Base-by-base conservation (phyloP, 2,329 filamentous ascomycete species). In the Hypomyces rosellus region DNA sequence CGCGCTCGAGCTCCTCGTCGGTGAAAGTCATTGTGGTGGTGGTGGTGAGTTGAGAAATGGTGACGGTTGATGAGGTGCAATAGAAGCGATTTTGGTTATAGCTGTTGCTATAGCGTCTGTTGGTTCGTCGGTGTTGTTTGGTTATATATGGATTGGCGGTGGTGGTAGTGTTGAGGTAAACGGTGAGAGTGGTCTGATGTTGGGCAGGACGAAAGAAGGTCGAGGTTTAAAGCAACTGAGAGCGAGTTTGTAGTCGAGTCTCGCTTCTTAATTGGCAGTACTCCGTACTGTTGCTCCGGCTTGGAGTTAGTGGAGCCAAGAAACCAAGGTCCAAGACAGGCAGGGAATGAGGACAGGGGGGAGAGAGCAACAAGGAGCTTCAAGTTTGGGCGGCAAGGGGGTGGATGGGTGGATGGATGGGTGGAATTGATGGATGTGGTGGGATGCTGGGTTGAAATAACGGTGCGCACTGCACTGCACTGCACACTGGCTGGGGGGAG, bases 1-100 rank as follows among this genome's bases (percentile, higher is more conserved):
- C 84, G 63, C 80, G 80, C 65, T 89, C 82, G 64, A 87, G 78
- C 65, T 88, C 85, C 58, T 80, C 78, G 72, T 88, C 85, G 57
- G 84, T 77, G 61, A 69, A 63, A 55, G 61, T 65, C 59, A 59
- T 61, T 47, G 50, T 53, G 44, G 40, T 44, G 48, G 48, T 47
- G 18, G 40, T 5, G 8, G 25, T 30, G 25, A 30, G 25, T 30
- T 30, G 33, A 22, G 39, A 15, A 13, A 45, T 13, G 33, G 36
- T 41, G 50, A 33, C 34, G 49, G 49, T 38, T 15, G 45, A 22
- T 16, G 20, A n/a, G 34, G 18, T 7, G 39, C 12, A 44, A 37
- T 15, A 25, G 36, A 36, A 20, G 20, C 5, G 20, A 20, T 20
- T 20, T 20, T 20, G 20, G 20, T 20, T 20, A 20, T 20, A 30